phyloP scores from a whole-genome alignment of 805 yeast genomes.

The Osmozyma mogii region DNA sequence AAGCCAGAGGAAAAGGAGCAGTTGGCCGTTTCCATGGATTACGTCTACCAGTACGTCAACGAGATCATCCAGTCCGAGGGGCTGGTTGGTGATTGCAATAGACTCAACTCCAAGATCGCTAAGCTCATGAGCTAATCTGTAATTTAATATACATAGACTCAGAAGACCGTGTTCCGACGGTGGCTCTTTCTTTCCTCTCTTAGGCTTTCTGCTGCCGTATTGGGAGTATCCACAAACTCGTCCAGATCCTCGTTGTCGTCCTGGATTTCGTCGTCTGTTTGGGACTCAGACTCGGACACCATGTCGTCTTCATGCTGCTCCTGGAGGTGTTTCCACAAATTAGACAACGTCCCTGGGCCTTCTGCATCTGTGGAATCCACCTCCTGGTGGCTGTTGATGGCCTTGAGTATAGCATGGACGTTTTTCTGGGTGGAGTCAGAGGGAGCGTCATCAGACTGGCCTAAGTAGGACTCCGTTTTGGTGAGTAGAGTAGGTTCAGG shows the following conservation, averaged over 20 bases:
- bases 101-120: slow-evolving; percentile 16
- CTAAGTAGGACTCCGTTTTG: too few relatives aligned
- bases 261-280: slow-evolving; percentile 1
- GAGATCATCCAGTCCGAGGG: slow-evolving; percentile 17
- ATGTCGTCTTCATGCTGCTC: too few relatives aligned
- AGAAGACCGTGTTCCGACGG: slow-evolving; percentile 1
- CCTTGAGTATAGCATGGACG: too few relatives aligned
- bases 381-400: too few relatives aligned
- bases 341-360: too few relatives aligned
- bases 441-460: too few relatives aligned
- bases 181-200: slow-evolving; percentile 1
- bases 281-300: too few relatives aligned
- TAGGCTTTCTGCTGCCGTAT: not conserved
- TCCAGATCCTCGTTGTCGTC: slow-evolving; percentile 4
- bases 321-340: too few relatives aligned
- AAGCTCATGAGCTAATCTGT: slow-evolving; percentile 5
- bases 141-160: slow-evolving; percentile 1
- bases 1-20: slow-evolving; percentile 15
- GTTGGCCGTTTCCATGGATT: slow-evolving; percentile 10
- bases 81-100: slow-evolving; percentile 18
- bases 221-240: slow-evolving; percentile 2
- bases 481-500: too few relatives aligned
- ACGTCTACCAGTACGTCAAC: slow-evolving; percentile 15
- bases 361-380: too few relatives aligned
- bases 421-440: too few relatives aligned